These are phyloP conservation scores for Rhodotorula sp. DNA, from an alignment of 1,284 basidiomycete species.

Conservation along the genomic window DNA sequence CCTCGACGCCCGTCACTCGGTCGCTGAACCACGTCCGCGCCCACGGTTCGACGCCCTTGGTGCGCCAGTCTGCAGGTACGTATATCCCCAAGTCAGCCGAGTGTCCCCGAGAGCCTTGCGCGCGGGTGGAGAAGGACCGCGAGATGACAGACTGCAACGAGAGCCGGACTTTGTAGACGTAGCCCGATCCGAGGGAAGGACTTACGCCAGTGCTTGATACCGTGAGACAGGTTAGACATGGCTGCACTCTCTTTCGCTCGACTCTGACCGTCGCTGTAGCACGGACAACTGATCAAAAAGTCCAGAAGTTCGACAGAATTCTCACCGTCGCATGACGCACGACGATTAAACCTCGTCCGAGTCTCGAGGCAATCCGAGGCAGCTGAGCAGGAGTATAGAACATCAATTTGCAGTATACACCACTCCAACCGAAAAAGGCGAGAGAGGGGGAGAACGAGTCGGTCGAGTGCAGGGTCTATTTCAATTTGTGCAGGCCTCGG, in stretches of 20 bases:
- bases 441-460: neutral
- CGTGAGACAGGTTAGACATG: conserved; percentile 18
- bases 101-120: neutral
- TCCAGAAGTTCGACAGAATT: neutral
- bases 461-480: neutral
- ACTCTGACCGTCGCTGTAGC: no score
- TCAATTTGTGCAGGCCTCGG: neutral
- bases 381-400: neutral
- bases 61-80: conserved; percentile 30
- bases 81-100: neutral
- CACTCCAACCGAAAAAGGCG: no score
- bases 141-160: neutral
- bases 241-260: no score
- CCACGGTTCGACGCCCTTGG: conserved; percentile 42
- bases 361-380: no score
- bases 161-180: neutral
- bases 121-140: neutral
- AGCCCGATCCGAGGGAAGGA: neutral
- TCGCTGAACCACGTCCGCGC: conserved; percentile 40
- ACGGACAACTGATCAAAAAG: neutral
- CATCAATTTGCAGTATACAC: neutral
- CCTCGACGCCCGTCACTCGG: conserved; percentile 31
- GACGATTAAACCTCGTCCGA: neutral
- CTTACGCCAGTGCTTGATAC: conserved; percentile 38
- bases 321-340: neutral